Conservation (phyloP, 208 protist genomes). For the Leishmania tropica region DNA sequence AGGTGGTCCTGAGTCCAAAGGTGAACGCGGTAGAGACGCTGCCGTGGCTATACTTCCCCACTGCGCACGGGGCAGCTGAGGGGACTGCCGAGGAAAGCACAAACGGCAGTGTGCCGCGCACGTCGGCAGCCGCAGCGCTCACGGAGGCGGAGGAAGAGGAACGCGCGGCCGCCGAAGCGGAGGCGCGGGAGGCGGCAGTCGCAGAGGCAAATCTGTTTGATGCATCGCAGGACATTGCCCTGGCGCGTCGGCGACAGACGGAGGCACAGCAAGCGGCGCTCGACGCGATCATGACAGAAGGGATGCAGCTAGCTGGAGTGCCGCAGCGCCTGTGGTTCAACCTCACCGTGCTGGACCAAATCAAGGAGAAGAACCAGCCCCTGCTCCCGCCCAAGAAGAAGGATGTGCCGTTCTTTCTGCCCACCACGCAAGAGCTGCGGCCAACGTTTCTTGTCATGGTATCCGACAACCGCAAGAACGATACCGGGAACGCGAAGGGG, state of each 20-base stretch:
- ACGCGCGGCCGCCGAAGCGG: conserved; percentile 22
- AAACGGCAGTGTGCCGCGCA: conserved; percentile 6
- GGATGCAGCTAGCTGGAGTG: conserved; percentile 69
- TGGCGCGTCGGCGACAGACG: conserved; percentile 45
- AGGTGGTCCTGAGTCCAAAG: conserved; percentile 67
- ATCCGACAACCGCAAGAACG: conserved; percentile 32
- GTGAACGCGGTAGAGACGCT: conserved; percentile 43
- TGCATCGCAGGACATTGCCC: conserved; percentile 59
- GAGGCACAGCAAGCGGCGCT: conserved; percentile 44
- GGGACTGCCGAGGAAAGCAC: conserved; percentile 27
- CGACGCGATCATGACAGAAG: conserved; percentile 59
- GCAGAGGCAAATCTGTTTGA: conserved; percentile 72
- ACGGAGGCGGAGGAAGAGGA: conserved; percentile 31
- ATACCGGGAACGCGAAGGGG: not conserved
- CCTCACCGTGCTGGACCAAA: conserved; percentile 85
- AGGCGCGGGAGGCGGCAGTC: conserved; percentile 29
- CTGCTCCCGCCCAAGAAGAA: conserved; percentile 90
- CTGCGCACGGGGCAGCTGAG: conserved; percentile 62
- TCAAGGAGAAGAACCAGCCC: conserved; percentile 91
- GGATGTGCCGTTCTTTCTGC: conserved; percentile 92
- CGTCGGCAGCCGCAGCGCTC: conserved; percentile 3
- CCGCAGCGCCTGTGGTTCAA: conserved; percentile 80
- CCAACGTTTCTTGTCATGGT: conserved; percentile 82
- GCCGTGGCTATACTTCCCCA: conserved; percentile 82
- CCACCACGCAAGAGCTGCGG: conserved; percentile 77